phyloP scores from a whole-genome alignment of 352 stramenopile species.

The Aphanomyces cochlioides region DNA sequence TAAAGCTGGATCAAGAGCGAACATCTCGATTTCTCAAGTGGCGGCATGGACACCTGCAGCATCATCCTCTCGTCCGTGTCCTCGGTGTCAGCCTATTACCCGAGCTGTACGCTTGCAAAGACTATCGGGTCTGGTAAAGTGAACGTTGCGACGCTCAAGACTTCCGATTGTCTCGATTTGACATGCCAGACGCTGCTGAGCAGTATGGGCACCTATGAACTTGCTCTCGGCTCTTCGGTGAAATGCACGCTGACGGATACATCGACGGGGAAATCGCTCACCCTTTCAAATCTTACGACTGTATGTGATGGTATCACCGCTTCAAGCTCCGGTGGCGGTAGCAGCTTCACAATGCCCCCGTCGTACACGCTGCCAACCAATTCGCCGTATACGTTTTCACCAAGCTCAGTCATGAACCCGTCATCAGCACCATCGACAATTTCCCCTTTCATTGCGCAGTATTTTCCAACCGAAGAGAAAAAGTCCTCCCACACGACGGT shows the following conservation, averaged over 20 bases:
- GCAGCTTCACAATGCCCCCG: background rate
- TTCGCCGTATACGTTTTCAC: background rate
- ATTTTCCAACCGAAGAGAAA: background rate
- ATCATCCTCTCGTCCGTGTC: too few relatives aligned
- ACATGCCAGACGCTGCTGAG: background rate
- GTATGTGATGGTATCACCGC: background rate
- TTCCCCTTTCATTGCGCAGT: background rate
- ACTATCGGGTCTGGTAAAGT: too few relatives aligned
- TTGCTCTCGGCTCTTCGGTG: background rate
- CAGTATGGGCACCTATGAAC: background rate
- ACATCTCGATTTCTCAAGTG: too few relatives aligned
- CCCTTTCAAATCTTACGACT: background rate
- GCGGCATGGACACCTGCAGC: too few relatives aligned
- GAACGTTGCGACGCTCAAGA: background rate
- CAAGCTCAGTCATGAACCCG: background rate
- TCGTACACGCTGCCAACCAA: background rate
- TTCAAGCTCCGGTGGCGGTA: background rate
- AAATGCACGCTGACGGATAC: background rate
- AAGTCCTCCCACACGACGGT: too few relatives aligned
- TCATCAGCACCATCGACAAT: background rate
- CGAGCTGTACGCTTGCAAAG: too few relatives aligned
- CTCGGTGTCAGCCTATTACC: too few relatives aligned
- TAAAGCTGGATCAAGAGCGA: too few relatives aligned
- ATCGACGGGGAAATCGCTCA: background rate
- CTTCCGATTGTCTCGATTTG: background rate